Conservation (phyloP, 257 asterid genomes). For the Solanum tarapatanum region DNA sequence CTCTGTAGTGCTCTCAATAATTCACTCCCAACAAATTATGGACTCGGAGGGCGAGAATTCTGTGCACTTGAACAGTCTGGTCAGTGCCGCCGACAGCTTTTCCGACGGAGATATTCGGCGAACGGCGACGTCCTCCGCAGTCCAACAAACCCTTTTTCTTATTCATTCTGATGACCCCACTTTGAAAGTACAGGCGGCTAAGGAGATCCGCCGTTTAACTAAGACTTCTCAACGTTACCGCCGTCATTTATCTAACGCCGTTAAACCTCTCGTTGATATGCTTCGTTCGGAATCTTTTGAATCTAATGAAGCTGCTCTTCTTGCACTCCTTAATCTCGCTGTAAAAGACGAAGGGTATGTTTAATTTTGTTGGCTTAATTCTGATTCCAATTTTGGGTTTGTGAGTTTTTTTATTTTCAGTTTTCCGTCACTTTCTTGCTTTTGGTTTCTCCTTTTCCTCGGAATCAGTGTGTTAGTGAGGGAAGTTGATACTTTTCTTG, state of each 20-base stretch:
- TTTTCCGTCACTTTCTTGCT: not conserved
- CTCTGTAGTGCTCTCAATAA: not conserved
- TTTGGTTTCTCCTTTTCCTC: slow-evolving; percentile 8
- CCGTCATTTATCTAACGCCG: slow-evolving; percentile 62
- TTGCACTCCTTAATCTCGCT: slow-evolving; percentile 77
- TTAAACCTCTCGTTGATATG: slow-evolving; percentile 62
- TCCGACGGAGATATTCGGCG: slow-evolving; percentile 23
- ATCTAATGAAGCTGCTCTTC: slow-evolving; percentile 61
- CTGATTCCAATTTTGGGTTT: not conserved
- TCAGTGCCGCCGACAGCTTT: not conserved
- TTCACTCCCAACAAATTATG: not conserved
- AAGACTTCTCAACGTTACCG: slow-evolving; percentile 81
- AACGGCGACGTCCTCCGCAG: slow-evolving; percentile 23
- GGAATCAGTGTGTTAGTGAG: slow-evolving; percentile 26
- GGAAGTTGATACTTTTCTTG: not conserved
- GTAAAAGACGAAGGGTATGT: slow-evolving; percentile 69
- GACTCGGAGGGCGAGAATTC: not conserved
- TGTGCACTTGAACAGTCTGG: not conserved
- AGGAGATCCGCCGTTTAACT: slow-evolving; percentile 74
- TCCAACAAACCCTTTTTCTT: slow-evolving; percentile 35
- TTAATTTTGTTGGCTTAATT: not conserved
- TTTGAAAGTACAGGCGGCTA: slow-evolving; percentile 49
- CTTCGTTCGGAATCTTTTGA: slow-evolving; percentile 35
- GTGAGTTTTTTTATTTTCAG: not conserved
- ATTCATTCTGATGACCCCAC: slow-evolving; percentile 37